Base-by-base conservation (phyloP, 305 asterid species). In the Stenogyne calaminthoides region DNA sequence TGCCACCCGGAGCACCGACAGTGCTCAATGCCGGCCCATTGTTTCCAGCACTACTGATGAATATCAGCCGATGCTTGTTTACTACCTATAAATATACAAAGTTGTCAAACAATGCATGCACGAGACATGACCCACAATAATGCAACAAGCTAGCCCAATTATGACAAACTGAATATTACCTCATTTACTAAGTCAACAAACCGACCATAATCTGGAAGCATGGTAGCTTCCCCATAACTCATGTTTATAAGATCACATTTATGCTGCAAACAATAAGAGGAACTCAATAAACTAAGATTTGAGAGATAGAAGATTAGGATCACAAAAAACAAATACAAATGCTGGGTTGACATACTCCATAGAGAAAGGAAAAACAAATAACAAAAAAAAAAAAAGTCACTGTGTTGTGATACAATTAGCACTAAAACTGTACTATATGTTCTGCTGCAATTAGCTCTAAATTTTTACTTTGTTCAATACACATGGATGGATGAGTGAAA, bases 1-100 rank as follows among this genome's bases (percentile, higher is more conserved):
- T 95, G 69, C 99, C 99, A 78, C 99, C 99, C 9, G 99, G 99
- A 69, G 99, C 94, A 79, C 98, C 98, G 64, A 95, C 96, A 54
- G 99, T 95, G 84, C 79, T 92, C 89, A 95, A 86, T 70, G 96
- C 99, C 7, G 99, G 98, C 64, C 99, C 99, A 57, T 80, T 84
- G 69, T 95, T 95, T 60, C 98, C 98, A 76, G 98, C 99, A 69
- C 99, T 95, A 77, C 98, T 91, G 75, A 95, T 86, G 80, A 92
- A 95, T 81, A 88, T 86, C 61, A 95, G 73, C 49, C 88, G 89
- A 76, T 95, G 89, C 82, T 95, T 91, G 87, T 92, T 89, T 69
- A 95, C 98, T 77, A 88, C 97, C 98, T 95, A 79, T 76, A 15
- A 18, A 78, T 62, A 69, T 67, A 71, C 77, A 68, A 77, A 66